Percentiles rank a stretch among this genome's conserved stretches.
phyloP scores from a whole-genome alignment of 2,329 filamentous ascomycete species.

The Alternaria longipes region DNA sequence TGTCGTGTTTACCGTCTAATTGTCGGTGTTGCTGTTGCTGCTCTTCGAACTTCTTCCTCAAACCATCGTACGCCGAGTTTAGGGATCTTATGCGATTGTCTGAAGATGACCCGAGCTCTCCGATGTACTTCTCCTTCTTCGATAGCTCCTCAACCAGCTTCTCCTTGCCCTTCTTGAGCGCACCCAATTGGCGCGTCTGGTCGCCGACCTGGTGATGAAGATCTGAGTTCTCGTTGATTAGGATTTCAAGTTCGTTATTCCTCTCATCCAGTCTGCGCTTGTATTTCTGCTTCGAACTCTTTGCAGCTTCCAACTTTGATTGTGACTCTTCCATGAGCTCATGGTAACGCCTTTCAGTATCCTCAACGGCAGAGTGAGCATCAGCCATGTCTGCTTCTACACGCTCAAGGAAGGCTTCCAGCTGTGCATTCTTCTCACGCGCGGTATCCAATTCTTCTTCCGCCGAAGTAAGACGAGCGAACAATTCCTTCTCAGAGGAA shows the following conservation, averaged over 20 bases:
- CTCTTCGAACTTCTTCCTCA: constrained; percentile 29
- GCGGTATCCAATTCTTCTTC: constrained; percentile 45
- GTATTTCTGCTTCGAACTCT: constrained; percentile 42
- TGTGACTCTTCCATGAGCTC: constrained; percentile 41
- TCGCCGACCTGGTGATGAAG: constrained; percentile 39
- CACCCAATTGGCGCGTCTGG: constrained; percentile 36
- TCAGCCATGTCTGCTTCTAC: constrained; percentile 42
- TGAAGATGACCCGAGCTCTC: constrained; percentile 34
- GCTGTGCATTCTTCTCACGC: constrained; percentile 39
- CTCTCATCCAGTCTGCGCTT: constrained; percentile 40
- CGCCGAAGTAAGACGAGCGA: constrained; percentile 37
- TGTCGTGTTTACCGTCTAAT: constrained; percentile 17
- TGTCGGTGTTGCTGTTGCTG: constrained; percentile 24
- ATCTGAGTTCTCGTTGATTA: constrained; percentile 40
- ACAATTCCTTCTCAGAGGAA: constrained; percentile 41
- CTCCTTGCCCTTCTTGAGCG: constrained; percentile 33
- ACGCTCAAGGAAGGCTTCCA: constrained; percentile 46
- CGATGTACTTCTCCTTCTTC: constrained; percentile 39
- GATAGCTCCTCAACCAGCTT: constrained; percentile 36
- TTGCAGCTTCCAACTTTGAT: constrained; percentile 39
- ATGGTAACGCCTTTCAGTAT: constrained; percentile 41
- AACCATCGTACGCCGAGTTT: constrained; percentile 31
- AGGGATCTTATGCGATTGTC: constrained; percentile 35
- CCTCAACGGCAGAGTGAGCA: constrained; percentile 42
- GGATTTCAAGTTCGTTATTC: constrained; percentile 40